Evolutionary conservation across 805 yeast genomes (phyloP), one percentile per base, ranked within the genome.

Genomic region (Yamadazyma sp.): DNA sequence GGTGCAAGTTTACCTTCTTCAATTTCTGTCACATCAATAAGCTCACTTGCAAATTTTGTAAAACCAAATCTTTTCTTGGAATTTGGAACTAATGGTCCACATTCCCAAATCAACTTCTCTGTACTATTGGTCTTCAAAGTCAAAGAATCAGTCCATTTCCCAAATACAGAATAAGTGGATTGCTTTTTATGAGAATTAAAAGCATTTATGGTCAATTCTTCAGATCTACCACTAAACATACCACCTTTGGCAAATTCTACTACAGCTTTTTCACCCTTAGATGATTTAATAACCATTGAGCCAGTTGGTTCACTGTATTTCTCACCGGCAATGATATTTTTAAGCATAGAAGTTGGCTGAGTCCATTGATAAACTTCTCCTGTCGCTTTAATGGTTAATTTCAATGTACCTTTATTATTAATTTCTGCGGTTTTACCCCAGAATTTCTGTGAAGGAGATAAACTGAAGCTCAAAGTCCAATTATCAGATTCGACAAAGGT

Each of bases 371-470:
- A 85, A n/a, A 65, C 65, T 49, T 86, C 95, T 1, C 86, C 88
- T 0, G 81, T 70, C 2, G 65, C 49, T 39, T 75, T 74, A 29
- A 81, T 65, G 2, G 69, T 66, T 24, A 93, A 64, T 29, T 70
- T 73, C 4, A 83, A 65, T 10, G 67, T 66, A 24, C 98, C 98
- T 28, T 73, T 77, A 45, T 86, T 86, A 30, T 75, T 74, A 38
- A 93, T 64, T 55, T 93, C 98, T 6, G 86, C 79, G 18, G 89
- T 80, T 61, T 91, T 93, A 32, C 98, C 97, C 95, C 97, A 91
- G 50, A 86, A 86, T 56, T 88, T 87, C 50, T 89, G 96, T 15
- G 75, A 74, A 0, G 96, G 95, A 17, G 78, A 63, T 3, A 84
- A 73, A n/a, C 77, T 68, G 44, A 77, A 80, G 24, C 70, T 67